A percentile compares a stretch with the other conserved stretches of the same genome.
phyloP scores from a whole-genome alignment of 352 stramenopile genomes.

The Detonula confervacea region DNA sequence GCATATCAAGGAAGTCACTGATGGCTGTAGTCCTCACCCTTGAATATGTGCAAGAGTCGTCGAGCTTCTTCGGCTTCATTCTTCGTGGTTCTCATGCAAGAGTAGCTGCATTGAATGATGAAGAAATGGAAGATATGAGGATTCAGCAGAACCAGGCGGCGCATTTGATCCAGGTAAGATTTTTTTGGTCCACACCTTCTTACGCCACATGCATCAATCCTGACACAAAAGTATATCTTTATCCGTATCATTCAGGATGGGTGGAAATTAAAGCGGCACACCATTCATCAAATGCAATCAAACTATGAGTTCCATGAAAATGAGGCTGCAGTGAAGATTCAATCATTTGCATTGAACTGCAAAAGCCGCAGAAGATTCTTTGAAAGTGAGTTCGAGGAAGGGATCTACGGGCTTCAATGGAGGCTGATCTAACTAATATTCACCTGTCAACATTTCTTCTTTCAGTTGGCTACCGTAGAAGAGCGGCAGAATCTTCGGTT shows the following conservation, averaged over 20 bases:
- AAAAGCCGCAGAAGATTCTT: conserved; percentile 15
- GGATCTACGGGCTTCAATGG: too few relatives aligned
- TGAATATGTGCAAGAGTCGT: conserved; percentile 14
- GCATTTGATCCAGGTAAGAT: not conserved
- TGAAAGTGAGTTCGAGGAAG: conserved; percentile 1
- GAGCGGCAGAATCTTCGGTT: not conserved
- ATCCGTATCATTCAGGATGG: conserved; percentile 7
- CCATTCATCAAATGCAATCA: conserved; percentile 13
- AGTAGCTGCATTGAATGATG: conserved; percentile 1
- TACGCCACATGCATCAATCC: too few relatives aligned
- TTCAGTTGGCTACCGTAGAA: not conserved
- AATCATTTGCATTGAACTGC: conserved; percentile 18
- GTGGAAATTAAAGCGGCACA: conserved; percentile 4
- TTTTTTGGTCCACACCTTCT: too few relatives aligned
- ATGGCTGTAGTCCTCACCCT: not conserved
- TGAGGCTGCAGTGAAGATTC: conserved; percentile 6
- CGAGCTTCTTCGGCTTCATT: conserved; percentile 23
- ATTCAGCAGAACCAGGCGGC: conserved; percentile 1
- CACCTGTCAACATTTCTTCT: too few relatives aligned
- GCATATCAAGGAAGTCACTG: conserved; percentile 23
- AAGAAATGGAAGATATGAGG: not conserved
- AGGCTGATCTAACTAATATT: too few relatives aligned
- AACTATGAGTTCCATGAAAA: not conserved
- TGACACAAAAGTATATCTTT: too few relatives aligned
- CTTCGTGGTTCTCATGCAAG: not conserved